Base-by-base conservation (phyloP, 2,329 filamentous ascomycete genomes). In the Blastomyces percursus region DNA sequence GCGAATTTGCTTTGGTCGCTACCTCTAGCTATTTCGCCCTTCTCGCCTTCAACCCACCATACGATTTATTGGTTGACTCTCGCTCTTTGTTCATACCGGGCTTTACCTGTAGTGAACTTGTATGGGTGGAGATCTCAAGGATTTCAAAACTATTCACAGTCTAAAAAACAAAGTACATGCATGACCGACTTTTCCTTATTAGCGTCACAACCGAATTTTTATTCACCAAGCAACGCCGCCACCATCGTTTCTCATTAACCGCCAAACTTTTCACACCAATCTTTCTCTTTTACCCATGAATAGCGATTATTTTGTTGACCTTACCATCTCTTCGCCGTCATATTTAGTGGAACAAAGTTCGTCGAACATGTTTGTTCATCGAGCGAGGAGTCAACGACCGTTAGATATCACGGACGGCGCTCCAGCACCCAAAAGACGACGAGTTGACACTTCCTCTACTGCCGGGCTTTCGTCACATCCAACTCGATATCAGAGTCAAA, bases 241-340 rank as follows among this genome's bases (percentile, higher is more conserved):
- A 57, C 14, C 1, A 4, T 4, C 11, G 5, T 38, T 44, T 27
- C 12, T 19, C 24, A 30, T 58, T 44, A 27, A 30, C n/a, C 21
- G 19, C 12, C n/a, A 58, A 51, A 51, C 40, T 21, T 51, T 27
- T 27, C 30, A 35, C 19, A 19, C 8, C 27, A 35, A 35, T 27
- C 42, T 35, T 51, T 11, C 24, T 35, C 30, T 9, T n/a, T 8
- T 30, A 14, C 27, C n/a, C 40, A 66, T 67, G 64, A 59, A 60
- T 40, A 52, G 50, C 30, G 55, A 54, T 44, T 24, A 60, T 11
- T 61, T 64, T 60, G 61, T 67, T 32, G 65, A 67, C 42, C 63
- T 67, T 21, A 66, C 66, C 8, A 48, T 44, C 30, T 56, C 64
- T 19, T 62, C 62, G 11, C 61, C 52, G 42, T 21, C 61, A 48